phyloP scores from a whole-genome alignment of 2,329 filamentous ascomycete species.

The Ophiocordyceps camponoti-rufipedis region DNA sequence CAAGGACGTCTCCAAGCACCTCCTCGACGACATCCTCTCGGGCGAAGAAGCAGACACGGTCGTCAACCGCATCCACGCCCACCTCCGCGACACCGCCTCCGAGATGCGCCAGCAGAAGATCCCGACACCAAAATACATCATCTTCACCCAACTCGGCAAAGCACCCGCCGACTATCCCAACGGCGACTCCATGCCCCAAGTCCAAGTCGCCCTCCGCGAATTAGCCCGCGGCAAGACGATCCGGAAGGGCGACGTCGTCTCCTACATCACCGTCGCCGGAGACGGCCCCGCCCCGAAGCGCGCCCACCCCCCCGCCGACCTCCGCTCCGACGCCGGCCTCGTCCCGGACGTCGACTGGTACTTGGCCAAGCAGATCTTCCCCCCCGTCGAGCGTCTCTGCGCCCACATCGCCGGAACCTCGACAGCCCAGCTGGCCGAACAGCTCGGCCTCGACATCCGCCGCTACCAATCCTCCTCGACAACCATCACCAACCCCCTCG shows the following conservation, averaged over 20 bases:
- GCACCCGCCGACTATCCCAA: constrained; percentile 87
- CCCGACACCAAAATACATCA: constrained; percentile 78
- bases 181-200: constrained; percentile 86
- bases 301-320: constrained; percentile 70
- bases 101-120: constrained; percentile 73
- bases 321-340: constrained; percentile 57
- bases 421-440: constrained; percentile 74
- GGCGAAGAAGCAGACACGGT: constrained; percentile 83
- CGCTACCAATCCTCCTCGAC: constrained; percentile 44
- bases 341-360: constrained; percentile 95
- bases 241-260: constrained; percentile 88
- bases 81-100: constrained; percentile 64
- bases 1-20: constrained; percentile 79
- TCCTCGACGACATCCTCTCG: constrained; percentile 88
- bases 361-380: constrained; percentile 94
- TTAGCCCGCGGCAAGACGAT: constrained; percentile 73
- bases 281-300: constrained; percentile 65
- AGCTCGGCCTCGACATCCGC: constrained; percentile 74
- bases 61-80: constrained; percentile 80
- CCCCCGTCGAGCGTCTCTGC: constrained; percentile 91
- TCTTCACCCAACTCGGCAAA: constrained; percentile 95
- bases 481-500: constrained; percentile 32
- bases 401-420: constrained; percentile 91
- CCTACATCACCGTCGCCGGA: constrained; percentile 70
- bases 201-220: constrained; percentile 83